Conservation (phyloP, 2,329 filamentous ascomycete genomes). For the Colletotrichum horii region DNA sequence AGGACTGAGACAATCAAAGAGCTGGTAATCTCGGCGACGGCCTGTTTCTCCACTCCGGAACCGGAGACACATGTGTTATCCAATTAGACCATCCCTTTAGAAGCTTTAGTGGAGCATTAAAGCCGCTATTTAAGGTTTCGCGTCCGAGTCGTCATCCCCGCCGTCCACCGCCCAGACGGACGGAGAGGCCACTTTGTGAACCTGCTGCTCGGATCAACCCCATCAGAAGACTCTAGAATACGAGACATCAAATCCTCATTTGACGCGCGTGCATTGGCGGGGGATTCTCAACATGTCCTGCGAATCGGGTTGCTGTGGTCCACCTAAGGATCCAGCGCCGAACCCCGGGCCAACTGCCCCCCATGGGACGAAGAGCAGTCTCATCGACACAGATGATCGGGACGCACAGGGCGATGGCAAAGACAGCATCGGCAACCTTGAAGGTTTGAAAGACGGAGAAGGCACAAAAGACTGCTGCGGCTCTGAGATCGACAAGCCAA, state of each 20-base stretch:
- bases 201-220: neutral
- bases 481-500: neutral
- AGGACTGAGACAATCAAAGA: neutral
- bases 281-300: neutral
- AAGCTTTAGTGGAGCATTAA: neutral
- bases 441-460: neutral
- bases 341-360: neutral
- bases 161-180: neutral
- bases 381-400: neutral
- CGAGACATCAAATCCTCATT: neutral
- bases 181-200: neutral
- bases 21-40: neutral
- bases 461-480: neutral
- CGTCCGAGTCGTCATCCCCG: neutral
- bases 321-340: neutral
- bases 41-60: neutral
- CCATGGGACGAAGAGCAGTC: neutral
- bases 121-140: neutral
- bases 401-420: neutral
- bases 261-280: neutral
- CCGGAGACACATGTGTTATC: neutral
- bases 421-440: neutral
- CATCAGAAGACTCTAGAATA: neutral
- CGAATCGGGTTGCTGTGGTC: neutral
- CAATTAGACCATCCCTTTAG: neutral